A percentile compares a stretch with the other conserved stretches of the same genome.
These are phyloP conservation scores for Cladophialophora chaetospira DNA, from an alignment of 2,329 filamentous ascomycete genomes.

Conservation along the genomic window DNA sequence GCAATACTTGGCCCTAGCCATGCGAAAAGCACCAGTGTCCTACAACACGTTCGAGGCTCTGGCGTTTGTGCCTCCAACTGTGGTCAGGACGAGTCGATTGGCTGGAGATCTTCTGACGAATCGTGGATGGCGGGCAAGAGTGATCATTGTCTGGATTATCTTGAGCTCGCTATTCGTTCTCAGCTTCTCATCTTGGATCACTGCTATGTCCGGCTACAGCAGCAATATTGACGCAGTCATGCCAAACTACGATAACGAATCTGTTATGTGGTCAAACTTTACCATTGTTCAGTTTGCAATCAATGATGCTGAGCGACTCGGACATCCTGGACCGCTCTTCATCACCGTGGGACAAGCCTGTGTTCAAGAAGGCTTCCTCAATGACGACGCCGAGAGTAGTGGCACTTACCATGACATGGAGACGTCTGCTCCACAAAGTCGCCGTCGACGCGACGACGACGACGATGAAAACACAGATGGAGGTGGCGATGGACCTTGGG, in stretches of 20 bases:
- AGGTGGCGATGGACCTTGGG: constrained; percentile 11
- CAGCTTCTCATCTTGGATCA: constrained; percentile 38
- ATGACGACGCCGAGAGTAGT: constrained; percentile 12
- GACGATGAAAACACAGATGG: neutral
- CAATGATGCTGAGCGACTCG: constrained; percentile 25
- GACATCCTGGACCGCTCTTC: constrained; percentile 16
- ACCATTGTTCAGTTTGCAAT: constrained; percentile 28
- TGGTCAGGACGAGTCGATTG: constrained; percentile 35
- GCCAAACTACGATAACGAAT: constrained; percentile 30
- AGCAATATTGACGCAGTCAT: constrained; percentile 34
- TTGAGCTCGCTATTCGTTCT: constrained; percentile 38
- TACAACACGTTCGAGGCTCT: constrained; percentile 40
- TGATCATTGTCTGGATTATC: constrained; percentile 39
- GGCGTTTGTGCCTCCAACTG: constrained; percentile 36
- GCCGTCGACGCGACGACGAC: neutral
- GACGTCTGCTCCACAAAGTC: neutral
- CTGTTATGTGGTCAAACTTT: constrained; percentile 33
- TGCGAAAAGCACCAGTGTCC: constrained; percentile 39
- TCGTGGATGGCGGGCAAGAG: constrained; percentile 27
- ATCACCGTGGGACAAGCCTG: constrained; percentile 15
- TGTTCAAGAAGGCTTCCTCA: constrained; percentile 12
- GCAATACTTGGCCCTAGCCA: constrained; percentile 37
- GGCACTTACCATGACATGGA: neutral
- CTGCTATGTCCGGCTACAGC: constrained; percentile 44
- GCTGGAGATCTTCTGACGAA: constrained; percentile 34